Evolutionary conservation across 805 yeast genomes (phyloP).

Genomic region (Barnettozyma pratensis): DNA sequence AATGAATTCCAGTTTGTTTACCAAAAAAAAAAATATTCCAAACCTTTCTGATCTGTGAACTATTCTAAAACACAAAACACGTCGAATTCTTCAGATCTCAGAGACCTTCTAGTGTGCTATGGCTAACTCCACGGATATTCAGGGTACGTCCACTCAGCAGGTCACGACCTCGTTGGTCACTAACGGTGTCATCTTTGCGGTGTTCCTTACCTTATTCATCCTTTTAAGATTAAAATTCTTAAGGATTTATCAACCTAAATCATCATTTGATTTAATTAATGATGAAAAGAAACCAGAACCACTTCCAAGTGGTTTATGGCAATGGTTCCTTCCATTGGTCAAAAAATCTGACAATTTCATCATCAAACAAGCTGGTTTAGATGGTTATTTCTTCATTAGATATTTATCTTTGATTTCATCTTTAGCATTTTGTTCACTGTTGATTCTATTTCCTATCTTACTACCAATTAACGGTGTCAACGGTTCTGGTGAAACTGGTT

Average conservation of each 20-base stretch:
- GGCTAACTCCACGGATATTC: slow-evolving; percentile 1
- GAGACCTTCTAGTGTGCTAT: not conserved
- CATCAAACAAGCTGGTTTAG: slow-evolving; percentile 86
- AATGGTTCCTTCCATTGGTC: slow-evolving; percentile 65
- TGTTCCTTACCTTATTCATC: slow-evolving; percentile 58
- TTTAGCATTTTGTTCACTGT: slow-evolving; percentile 49
- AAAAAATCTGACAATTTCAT: slow-evolving; percentile 68
- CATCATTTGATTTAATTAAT: slow-evolving; percentile 53
- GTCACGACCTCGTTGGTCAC: slow-evolving; percentile 67
- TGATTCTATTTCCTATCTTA: slow-evolving; percentile 57
- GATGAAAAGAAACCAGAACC: slow-evolving; percentile 69
- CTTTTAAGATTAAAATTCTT: slow-evolving; percentile 58
- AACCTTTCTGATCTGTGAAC: too few relatives aligned
- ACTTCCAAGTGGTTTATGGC: slow-evolving; percentile 58
- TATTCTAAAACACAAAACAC: too few relatives aligned
- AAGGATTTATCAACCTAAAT: slow-evolving; percentile 81
- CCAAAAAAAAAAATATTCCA: not conserved
- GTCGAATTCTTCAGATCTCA: not conserved
- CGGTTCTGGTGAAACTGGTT: slow-evolving; percentile 58
- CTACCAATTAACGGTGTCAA: slow-evolving; percentile 79
- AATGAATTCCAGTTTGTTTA: not conserved
- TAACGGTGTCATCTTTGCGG: slow-evolving; percentile 62
- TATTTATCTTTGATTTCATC: slow-evolving; percentile 56
- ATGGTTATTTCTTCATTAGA: slow-evolving; percentile 86
- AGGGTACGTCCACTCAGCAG: slow-evolving; percentile 60